Evolutionary conservation across 768 basidiomycete species (phyloP), one percentile per base, ranked within the genome.

Genomic region (Leccinum longicurvipes): DNA sequence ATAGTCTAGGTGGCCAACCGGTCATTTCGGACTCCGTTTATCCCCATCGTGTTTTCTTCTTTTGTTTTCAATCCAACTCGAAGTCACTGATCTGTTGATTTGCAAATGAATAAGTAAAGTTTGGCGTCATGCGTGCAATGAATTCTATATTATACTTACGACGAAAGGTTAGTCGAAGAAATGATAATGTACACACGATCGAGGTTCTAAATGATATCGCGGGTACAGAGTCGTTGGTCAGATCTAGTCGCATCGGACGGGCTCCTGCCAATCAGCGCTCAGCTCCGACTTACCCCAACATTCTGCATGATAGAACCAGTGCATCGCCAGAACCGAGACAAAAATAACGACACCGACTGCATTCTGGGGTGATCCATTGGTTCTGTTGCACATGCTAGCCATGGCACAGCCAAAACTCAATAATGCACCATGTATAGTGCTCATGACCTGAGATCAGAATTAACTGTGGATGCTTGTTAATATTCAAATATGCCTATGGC

Each of bases 341-440:
- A 41, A 41, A 11, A n/a, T n/a, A 19, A 41, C 4, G 7, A 2
- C 39, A 41, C 19, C 19, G 39, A 41, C 9, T 41, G 39, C 39
- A 41, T 41, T 41, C 10, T 19, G 39, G 19, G 19, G 39, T 19
- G 39, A 19, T 19, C 4, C 36, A 36, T 36, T n/a, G 10, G 19
- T 39, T 19, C n/a, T 19, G 19, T 41, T 41, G 44, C 44, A 17
- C 14, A 24, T 50, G 41, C 50, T 76, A 8, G 66, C 61, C 54
- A 73, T 63, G 15, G 53, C 44, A 11, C 67, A 63, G 2, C 74
- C 73, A 51, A 77, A 68, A 21, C 74, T 73, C 17, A 71, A 65
- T 2, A 71, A 73, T 2, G 72, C 57, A 15, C 76, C 73, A 28
- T 29, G 3, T 25, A 19, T 7, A 24, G 31, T 14, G 31, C 31